These are phyloP conservation scores for Phytophthora capsici DNA, from an alignment of 352 stramenopile genomes.

Conservation along the genomic window DNA sequence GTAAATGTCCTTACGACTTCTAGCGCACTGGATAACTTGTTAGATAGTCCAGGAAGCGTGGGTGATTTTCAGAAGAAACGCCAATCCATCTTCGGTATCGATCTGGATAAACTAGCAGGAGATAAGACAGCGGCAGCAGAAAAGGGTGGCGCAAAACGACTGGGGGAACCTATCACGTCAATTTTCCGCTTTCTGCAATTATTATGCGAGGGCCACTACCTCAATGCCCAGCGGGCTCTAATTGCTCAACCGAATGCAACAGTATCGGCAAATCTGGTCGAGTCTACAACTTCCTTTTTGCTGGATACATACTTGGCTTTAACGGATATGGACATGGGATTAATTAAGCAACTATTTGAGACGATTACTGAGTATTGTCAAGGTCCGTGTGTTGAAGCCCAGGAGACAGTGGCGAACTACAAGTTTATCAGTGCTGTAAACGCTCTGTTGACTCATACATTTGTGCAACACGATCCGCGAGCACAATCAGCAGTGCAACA, in stretches of 20 bases:
- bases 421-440: slow-evolving; percentile 82
- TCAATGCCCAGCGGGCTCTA: slow-evolving; percentile 64
- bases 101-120: slow-evolving; percentile 5
- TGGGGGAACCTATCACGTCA: slow-evolving; percentile 41
- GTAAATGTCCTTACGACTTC: slow-evolving; percentile 2
- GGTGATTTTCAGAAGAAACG: slow-evolving; percentile 20
- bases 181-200: slow-evolving; percentile 81
- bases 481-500: slow-evolving; percentile 27
- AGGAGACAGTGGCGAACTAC: slow-evolving; percentile 77
- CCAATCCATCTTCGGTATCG: slow-evolving; percentile 27
- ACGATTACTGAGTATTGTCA: slow-evolving; percentile 85
- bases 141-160: slow-evolving; percentile 17
- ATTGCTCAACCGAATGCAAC: slow-evolving; percentile 47
- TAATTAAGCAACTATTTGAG: slow-evolving; percentile 78
- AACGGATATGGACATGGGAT: slow-evolving; percentile 51
- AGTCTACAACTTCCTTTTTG: slow-evolving; percentile 70
- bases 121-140: slow-evolving; percentile 10
- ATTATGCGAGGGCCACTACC: slow-evolving; percentile 75
- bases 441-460: slow-evolving; percentile 64
- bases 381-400: slow-evolving; percentile 71
- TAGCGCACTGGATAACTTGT: background rate
- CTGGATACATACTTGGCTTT: slow-evolving; percentile 65
- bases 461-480: slow-evolving; percentile 39
- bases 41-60: slow-evolving; percentile 3
- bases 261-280: slow-evolving; percentile 60